Base-by-base conservation (phyloP, 805 yeast genomes). In the Pachysolen tannophilus region DNA sequence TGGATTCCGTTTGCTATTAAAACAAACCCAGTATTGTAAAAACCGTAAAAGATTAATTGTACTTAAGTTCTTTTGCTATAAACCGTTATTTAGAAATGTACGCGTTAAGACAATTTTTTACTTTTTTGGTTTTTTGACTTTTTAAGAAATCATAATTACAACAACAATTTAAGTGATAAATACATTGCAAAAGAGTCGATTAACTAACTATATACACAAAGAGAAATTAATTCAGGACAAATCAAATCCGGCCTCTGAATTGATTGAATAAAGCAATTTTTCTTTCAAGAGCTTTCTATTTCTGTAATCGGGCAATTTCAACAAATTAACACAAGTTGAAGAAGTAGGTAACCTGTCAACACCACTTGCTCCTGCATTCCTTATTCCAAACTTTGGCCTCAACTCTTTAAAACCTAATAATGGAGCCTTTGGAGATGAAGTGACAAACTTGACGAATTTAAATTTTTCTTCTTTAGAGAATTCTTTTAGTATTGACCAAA, bases 351-450 rank as follows among this genome's bases (percentile, higher is more conserved):
- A 61, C 20, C 94, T 60, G 2, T 63, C 65, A 2, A 49, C 43
- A 19, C 72, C 72, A 8, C 52, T 37, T 5, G 13, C 5, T 0
- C 90, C 92, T 0, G 79, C 68, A 43, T 77, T 77, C 26, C 84
- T 55, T 31, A 92, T 80, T 1, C 95, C 95, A 56, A 92, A 86
- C 36, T 63, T 65, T 0, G 98, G 98, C 20, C 59, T 61, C 31
- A 86, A 63, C 3, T 78, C 74, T 10, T 70, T 65, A 52, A 92
- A 90, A 0, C 98, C 98, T 18, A 85, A 65, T 27, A 92, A 62
- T 1, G 98, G 98, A 0, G 95, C 95, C 40, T 88, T 70, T 1
- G 95, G 80, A 2, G 86, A 94, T 0, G 96, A 82, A 0, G 97
- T 92, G 19, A 85, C 96, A 61, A 90, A 92, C 52, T 84, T 84